Evolutionary conservation across 2,329 filamentous ascomycete species (phyloP).

Genomic region (Dothideomycetes sp.): DNA sequence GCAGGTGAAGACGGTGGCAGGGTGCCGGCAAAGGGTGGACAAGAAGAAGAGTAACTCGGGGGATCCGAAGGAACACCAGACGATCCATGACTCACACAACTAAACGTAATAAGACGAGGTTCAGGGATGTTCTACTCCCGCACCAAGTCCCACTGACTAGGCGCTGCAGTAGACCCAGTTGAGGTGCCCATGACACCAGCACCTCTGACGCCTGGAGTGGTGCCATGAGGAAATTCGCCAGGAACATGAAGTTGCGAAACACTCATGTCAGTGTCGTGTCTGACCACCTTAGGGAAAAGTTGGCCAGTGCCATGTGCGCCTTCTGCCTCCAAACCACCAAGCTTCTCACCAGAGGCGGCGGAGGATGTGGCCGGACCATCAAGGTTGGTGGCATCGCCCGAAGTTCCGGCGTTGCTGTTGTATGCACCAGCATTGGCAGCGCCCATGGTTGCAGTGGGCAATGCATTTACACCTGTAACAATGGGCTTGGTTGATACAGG

Average conservation of each 20-base stretch:
- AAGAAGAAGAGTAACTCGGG: no score
- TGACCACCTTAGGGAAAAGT: constrained; percentile 37
- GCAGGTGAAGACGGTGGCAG: no score
- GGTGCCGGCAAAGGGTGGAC: no score
- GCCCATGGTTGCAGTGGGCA: neutral
- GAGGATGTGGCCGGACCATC: neutral
- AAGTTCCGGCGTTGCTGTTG: constrained; percentile 1
- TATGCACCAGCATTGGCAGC: constrained; percentile 1
- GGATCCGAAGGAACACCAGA: no score
- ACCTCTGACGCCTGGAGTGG: neutral
- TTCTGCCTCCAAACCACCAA: constrained; percentile 22
- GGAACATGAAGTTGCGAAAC: constrained; percentile 60
- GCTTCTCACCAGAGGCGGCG: constrained; percentile 2
- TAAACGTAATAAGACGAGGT: neutral
- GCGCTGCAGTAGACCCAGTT: neutral
- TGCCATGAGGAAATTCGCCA: constrained; percentile 40
- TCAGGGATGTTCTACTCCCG: neutral
- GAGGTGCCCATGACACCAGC: neutral
- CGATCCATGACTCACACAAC: no score
- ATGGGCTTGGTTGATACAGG: neutral
- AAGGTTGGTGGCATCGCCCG: constrained; percentile 2
- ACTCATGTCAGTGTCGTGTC: constrained; percentile 35
- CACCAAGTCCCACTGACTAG: neutral
- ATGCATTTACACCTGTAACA: neutral
- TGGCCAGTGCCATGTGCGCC: constrained; percentile 26